A percentile compares a stretch with the other conserved stretches of the same genome.
These are phyloP conservation scores for Botrytis squamosa DNA, from an alignment of 2,329 filamentous ascomycete genomes.

Conservation along the genomic window DNA sequence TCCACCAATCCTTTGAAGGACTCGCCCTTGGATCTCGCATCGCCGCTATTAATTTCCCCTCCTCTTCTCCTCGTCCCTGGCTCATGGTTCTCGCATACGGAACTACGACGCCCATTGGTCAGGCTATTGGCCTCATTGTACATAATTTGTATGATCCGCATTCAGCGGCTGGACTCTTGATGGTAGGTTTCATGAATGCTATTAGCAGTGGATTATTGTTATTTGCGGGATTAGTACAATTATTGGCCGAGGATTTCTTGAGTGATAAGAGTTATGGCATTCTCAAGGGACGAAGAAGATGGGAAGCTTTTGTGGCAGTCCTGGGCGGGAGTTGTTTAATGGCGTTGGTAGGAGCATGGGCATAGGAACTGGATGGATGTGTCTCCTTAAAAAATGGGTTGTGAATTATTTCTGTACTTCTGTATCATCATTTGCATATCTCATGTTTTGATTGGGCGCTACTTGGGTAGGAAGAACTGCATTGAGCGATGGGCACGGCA, in stretches of 20 bases:
- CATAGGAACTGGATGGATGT: conserved; percentile 34
- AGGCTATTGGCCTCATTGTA: conserved; percentile 75
- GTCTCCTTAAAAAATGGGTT: background rate
- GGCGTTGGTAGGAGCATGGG: conserved; percentile 67
- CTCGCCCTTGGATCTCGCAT: conserved; percentile 83
- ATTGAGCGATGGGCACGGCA: background rate
- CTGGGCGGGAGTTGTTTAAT: conserved; percentile 60
- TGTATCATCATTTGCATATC: background rate
- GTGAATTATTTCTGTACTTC: background rate
- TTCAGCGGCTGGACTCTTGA: conserved; percentile 71
- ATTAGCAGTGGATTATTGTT: conserved; percentile 77
- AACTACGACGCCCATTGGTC: conserved; percentile 75
- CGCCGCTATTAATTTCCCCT: conserved; percentile 76
- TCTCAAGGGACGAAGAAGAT: conserved; percentile 54
- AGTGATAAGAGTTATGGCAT: conserved; percentile 63
- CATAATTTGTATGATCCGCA: conserved; percentile 79
- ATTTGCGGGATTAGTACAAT: conserved; percentile 80
- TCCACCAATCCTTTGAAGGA: conserved; percentile 87
- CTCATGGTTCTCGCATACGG: conserved; percentile 78
- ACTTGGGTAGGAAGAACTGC: background rate
- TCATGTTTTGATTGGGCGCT: background rate
- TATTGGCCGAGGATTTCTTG: conserved; percentile 85
- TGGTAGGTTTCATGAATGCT: conserved; percentile 86
- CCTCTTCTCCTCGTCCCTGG: conserved; percentile 71
- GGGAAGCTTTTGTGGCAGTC: conserved; percentile 62